Conservation (phyloP, 345 rosid genomes). For the Arabidopsis suecica region DNA sequence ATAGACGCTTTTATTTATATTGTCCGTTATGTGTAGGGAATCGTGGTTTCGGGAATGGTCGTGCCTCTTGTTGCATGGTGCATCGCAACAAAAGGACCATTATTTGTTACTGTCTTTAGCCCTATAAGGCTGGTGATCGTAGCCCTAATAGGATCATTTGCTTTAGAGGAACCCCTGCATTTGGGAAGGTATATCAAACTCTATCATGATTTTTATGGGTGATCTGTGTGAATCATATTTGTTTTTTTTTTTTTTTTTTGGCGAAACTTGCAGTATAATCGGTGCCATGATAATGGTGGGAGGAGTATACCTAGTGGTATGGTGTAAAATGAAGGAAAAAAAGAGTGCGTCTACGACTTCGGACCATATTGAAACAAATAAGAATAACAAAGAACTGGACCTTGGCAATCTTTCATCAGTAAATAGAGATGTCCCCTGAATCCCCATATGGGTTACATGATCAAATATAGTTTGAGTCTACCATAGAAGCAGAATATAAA, state of each 20-base stretch:
- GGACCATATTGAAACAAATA: constrained; percentile 12
- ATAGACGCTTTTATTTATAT: neutral
- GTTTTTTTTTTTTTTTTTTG: neutral
- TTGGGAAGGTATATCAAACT: constrained; percentile 40
- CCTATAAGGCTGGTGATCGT: constrained; percentile 41
- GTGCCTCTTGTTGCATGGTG: constrained; percentile 42
- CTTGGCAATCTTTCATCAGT: constrained; percentile 16
- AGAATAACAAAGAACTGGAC: constrained; percentile 33
- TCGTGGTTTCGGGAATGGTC: constrained; percentile 39
- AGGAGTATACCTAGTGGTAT: constrained; percentile 57
- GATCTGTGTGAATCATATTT: neutral
- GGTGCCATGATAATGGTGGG: constrained; percentile 56
- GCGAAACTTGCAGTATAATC: constrained; percentile 47
- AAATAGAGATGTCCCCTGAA: constrained; percentile 36
- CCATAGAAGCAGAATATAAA: neutral
- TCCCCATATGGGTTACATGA: neutral
- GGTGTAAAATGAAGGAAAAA: constrained; percentile 62
- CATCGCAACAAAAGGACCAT: constrained; percentile 36
- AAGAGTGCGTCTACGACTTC: constrained; percentile 10
- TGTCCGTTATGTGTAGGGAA: constrained; percentile 30
- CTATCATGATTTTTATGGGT: neutral
- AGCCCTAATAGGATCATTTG: constrained; percentile 40
- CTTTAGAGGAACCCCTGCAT: constrained; percentile 41
- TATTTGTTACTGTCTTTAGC: constrained; percentile 38
- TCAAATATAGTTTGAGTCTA: constrained; percentile 12